Base-by-base conservation (phyloP, 192 early-diverging fungal species). In the Coemansia sp. region DNA sequence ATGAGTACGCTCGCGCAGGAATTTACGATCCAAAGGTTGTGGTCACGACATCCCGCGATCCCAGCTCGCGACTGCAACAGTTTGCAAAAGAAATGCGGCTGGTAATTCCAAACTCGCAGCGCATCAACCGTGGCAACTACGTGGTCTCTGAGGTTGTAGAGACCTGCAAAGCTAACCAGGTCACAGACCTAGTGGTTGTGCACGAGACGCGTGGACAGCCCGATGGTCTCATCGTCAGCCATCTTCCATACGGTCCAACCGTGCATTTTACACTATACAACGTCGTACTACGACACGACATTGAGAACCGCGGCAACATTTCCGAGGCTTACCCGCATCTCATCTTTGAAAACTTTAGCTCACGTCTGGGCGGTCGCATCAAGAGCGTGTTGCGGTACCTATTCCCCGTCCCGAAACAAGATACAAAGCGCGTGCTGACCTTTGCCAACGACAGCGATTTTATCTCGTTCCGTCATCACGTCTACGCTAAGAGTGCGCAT, bases 41-140 rank as follows among this genome's bases (percentile, higher is more conserved):
- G 20, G 92, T 99, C 59, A 99, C 97, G 22, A 99, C 97, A 6
- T 96, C 95, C 17, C 85, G 95, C 61, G 95, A 97, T 62, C 95
- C 97, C 21, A 92, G 89, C 75, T 88, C 90, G 65, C 89, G 95
- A 51, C 85, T 99, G 68, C 88, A 90, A 71, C 94, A 95, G 81
- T 99, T 99, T 80, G 87, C 95, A 68, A 98, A 98, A 77, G 97
- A 99, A 82, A 93, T 99, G 89, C 88, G 94, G 14, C 87, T 96
- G 42, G 84, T 96, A 14, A 91, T 99, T 61, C 97, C 97, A 53
- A 95, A 95, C 78, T 93, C 95, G 53, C 95, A 97, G 76, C 87
- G 94, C 69, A 95, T 99, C 74, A 99, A 99, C 84, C 90, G 97
- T 71, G 97, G 97, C 74, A 90, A 89, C 75, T 94, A 97, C 74